Evolutionary conservation across 2,329 filamentous ascomycete species (phyloP).

Genomic region (Trichophyton mentagrophytes): DNA sequence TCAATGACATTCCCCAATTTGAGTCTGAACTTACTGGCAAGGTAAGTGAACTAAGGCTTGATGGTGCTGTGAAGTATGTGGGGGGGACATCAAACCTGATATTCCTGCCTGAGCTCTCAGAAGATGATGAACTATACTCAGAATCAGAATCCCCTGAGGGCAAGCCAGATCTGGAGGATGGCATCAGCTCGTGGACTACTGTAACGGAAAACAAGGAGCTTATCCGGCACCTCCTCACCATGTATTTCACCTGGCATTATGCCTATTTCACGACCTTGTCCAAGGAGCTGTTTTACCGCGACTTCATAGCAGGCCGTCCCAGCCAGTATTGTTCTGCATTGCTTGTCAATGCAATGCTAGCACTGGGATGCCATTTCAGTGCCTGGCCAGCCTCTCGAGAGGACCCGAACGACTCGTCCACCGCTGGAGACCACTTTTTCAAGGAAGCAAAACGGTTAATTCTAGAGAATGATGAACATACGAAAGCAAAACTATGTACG

Average conservation of each 20-base stretch:
- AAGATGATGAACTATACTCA: slow-evolving; percentile 24
- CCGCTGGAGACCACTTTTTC: slow-evolving; percentile 93
- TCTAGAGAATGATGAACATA: slow-evolving; percentile 83
- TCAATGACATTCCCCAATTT: slow-evolving; percentile 33
- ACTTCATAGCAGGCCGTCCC: slow-evolving; percentile 59
- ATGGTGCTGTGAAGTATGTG: slow-evolving; percentile 80
- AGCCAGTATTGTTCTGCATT: slow-evolving; percentile 76
- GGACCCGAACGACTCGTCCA: slow-evolving; percentile 60
- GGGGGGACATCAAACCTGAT: slow-evolving; percentile 91
- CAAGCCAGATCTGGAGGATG: slow-evolving; percentile 47
- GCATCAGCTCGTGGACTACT: slow-evolving; percentile 73
- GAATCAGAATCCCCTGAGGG: slow-evolving; percentile 27
- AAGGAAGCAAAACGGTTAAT: slow-evolving; percentile 83
- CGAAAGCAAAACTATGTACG: slow-evolving; percentile 73
- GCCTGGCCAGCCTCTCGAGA: slow-evolving; percentile 59
- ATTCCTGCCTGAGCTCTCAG: slow-evolving; percentile 49
- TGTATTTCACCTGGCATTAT: slow-evolving; percentile 99
- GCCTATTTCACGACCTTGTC: slow-evolving; percentile 88
- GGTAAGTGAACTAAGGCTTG: slow-evolving; percentile 81
- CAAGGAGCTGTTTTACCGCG: slow-evolving; percentile 71
- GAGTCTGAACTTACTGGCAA: slow-evolving; percentile 80
- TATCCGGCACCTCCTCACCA: slow-evolving; percentile 76
- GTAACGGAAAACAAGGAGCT: slow-evolving; percentile 70
- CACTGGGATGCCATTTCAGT: slow-evolving; percentile 87
- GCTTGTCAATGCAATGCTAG: slow-evolving; percentile 86